Conservation (phyloP, 2,329 filamentous ascomycete species). For the Verticillium nonalfalfae region DNA sequence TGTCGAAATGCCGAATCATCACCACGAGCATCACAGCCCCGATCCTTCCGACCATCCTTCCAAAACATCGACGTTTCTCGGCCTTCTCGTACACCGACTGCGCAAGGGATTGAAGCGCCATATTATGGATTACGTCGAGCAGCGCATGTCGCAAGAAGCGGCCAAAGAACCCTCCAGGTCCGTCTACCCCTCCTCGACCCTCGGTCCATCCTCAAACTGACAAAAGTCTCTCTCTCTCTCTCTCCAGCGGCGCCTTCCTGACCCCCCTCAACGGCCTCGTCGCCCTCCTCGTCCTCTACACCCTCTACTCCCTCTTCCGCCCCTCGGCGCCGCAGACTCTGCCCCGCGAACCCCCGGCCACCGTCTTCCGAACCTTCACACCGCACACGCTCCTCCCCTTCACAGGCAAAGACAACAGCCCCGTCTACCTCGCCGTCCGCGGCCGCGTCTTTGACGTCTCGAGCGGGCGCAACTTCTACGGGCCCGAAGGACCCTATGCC, state of each 20-base stretch:
- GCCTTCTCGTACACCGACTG: neutral
- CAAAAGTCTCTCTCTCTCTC: neutral
- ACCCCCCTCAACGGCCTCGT: slow-evolving; percentile 61
- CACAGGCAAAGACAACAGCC: slow-evolving; percentile 67
- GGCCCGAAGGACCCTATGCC: slow-evolving; percentile 87
- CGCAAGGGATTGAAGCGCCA: neutral
- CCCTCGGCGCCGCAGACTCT: slow-evolving; percentile 39
- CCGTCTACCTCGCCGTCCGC: slow-evolving; percentile 87
- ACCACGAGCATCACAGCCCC: neutral
- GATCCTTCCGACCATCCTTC: neutral
- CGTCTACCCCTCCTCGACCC: slow-evolving; percentile 7
- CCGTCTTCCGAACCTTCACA: slow-evolving; percentile 64
- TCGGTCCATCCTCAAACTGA: slow-evolving; percentile 2
- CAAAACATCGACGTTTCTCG: neutral
- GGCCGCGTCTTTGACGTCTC: slow-evolving; percentile 89
- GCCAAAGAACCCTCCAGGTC: slow-evolving; percentile 33
- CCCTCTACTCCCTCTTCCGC: slow-evolving; percentile 48
- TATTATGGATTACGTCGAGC: slow-evolving; percentile 51
- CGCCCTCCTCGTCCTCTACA: slow-evolving; percentile 48
- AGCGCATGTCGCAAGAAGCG: slow-evolving; percentile 48
- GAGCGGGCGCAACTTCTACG: slow-evolving; percentile 84
- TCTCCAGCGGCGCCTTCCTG: slow-evolving; percentile 34
- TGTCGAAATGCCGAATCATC: neutral
- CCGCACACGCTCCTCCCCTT: slow-evolving; percentile 77
- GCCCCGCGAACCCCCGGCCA: slow-evolving; percentile 47